These are phyloP conservation scores for Beauveria sp. DNA, from an alignment of 2,329 filamentous ascomycete genomes.

Conservation along the genomic window DNA sequence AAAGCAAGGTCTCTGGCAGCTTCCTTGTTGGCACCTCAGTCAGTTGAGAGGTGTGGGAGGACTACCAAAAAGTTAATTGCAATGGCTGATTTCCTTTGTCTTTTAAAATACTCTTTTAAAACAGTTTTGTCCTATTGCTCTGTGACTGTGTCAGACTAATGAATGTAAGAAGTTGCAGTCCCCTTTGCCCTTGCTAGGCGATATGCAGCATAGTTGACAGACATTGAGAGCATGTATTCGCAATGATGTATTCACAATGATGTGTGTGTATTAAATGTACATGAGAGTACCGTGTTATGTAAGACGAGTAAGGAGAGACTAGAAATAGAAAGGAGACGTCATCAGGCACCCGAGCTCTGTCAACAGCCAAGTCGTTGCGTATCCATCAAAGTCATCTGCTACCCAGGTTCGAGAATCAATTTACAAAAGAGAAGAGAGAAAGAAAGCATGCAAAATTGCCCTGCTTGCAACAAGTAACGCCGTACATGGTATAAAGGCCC, in stretches of 20 bases:
- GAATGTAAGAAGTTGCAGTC: not conserved
- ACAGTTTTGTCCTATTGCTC: not conserved
- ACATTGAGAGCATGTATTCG: not conserved
- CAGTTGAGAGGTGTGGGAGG: constrained; percentile 27
- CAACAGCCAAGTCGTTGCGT: not conserved
- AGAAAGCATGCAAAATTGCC: not conserved
- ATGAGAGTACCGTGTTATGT: constrained; percentile 6
- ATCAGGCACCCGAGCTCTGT: not conserved
- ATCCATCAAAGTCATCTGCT: not conserved
- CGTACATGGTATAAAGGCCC: constrained; percentile 7
- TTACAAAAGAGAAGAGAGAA: constrained; percentile 3
- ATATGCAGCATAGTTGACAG: not conserved
- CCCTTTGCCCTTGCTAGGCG: too few relatives aligned
- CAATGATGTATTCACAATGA: not conserved
- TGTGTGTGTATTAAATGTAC: constrained; percentile 7
- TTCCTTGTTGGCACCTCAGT: constrained; percentile 27
- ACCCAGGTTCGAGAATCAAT: not conserved
- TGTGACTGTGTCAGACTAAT: not conserved
- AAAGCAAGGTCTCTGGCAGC: constrained; percentile 30
- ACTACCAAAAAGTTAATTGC: constrained; percentile 37
- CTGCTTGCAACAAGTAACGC: not conserved
- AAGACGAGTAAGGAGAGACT: constrained; percentile 2
- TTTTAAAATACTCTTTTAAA: constrained; percentile 6
- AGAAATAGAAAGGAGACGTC: constrained; percentile 4
- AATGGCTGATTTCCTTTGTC: constrained; percentile 22